Percentiles rank a stretch among this genome's conserved stretches.
Conservation (phyloP, 2,329 filamentous ascomycete species). For the Thielaviopsis populi region DNA sequence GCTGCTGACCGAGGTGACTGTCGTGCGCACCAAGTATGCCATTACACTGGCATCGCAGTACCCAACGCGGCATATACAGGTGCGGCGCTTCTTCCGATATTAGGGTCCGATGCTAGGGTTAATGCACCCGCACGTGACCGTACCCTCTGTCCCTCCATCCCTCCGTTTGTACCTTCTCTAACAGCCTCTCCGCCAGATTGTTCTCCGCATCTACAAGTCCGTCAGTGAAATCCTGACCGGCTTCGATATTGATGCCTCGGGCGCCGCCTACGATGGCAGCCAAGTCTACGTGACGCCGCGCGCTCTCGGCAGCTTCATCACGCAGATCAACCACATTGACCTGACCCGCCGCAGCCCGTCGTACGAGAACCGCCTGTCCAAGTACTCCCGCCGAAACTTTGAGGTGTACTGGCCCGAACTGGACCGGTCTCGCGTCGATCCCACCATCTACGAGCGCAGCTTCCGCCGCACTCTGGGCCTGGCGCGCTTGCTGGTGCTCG, state of each 20-base stretch:
- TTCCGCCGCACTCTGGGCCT: conserved; percentile 63
- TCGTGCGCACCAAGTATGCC: conserved; percentile 72
- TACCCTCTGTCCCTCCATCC: background rate
- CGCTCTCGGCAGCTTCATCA: conserved; percentile 64
- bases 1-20: conserved; percentile 68
- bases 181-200: conserved; percentile 39
- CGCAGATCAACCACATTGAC: conserved; percentile 69
- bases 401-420: conserved; percentile 68
- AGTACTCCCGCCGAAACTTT: conserved; percentile 72
- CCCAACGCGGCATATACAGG: conserved; percentile 63
- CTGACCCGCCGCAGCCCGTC: conserved; percentile 66
- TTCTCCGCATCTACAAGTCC: conserved; percentile 71
- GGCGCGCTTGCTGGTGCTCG: conserved; percentile 63
- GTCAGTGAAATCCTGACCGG: conserved; percentile 73
- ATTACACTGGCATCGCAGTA: conserved; percentile 77
- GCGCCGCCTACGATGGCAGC: conserved; percentile 63
- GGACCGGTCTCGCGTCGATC: conserved; percentile 61
- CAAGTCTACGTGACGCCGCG: conserved; percentile 69
- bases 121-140: too few relatives aligned
- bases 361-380: conserved; percentile 74
- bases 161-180: conserved; percentile 7
- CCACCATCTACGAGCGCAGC: conserved; percentile 72
- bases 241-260: conserved; percentile 77
- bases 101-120: too few relatives aligned
- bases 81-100: conserved; percentile 18